Percentiles rank a stretch among this genome's conserved stretches.
Conservation (phyloP, 108 stramenopile species). For the Cyclotella distinguenda region DNA sequence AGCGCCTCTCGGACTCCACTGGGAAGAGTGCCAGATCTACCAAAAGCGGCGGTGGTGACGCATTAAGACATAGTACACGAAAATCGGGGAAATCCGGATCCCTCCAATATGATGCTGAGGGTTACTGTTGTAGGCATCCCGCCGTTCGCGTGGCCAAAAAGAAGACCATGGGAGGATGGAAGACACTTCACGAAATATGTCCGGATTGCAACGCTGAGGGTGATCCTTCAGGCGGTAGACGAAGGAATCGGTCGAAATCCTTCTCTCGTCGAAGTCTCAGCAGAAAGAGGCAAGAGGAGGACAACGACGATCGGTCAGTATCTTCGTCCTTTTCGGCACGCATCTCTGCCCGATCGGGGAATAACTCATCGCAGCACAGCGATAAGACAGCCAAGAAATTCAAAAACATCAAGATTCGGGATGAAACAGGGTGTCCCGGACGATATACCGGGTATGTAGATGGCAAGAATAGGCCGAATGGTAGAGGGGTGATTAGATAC, state of each 20-base stretch:
- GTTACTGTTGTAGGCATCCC: conserved; percentile 20
- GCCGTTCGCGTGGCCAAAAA: conserved; percentile 4
- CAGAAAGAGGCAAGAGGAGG: not conserved
- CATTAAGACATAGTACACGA: not conserved
- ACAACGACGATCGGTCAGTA: not conserved
- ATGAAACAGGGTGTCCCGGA: conserved; percentile 2
- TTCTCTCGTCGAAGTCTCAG: not conserved
- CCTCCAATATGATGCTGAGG: conserved; percentile 18
- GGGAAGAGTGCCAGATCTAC: not conserved
- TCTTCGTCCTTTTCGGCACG: conserved; percentile 11
- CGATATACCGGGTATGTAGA: conserved; percentile 11
- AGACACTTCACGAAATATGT: conserved; percentile 6
- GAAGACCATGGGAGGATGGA: conserved; percentile 17
- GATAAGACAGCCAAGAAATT: not conserved
- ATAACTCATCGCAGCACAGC: not conserved
- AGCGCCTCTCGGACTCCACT: conserved; percentile 4
- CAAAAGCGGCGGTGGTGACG: not conserved
- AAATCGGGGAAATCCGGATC: conserved; percentile 8
- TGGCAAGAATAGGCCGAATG: conserved; percentile 4
- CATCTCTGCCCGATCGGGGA: too few relatives aligned
- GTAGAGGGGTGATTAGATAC: conserved; percentile 5
- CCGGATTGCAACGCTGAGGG: conserved; percentile 16
- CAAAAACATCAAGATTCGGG: conserved; percentile 8
- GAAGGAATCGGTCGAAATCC: conserved; percentile 1
- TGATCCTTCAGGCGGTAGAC: not conserved